Base-by-base conservation (phyloP, 1,139 yeast genomes). In the Geotrichum klebahnii region DNA sequence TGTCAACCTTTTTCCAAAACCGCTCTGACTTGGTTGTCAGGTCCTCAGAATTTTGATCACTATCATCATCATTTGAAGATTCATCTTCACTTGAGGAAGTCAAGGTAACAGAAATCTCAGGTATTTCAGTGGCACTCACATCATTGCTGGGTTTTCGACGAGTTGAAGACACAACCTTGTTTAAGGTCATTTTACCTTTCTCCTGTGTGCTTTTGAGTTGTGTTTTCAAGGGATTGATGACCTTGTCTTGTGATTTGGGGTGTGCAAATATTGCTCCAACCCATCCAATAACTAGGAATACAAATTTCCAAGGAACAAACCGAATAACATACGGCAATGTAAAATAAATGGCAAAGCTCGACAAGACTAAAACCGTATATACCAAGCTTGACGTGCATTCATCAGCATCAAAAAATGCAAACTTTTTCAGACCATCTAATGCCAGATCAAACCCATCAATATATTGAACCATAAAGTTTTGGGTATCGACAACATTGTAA, bases 401-500 rank as follows among this genome's bases (percentile, higher is more conserved):
- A 59, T 83, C 90, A 61, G 83, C 80, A 54, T 75, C 74, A 64
- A 82, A 88, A 63, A 77, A 83, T 1, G 85, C 79, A 62, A 82
- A 80, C 54, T 79, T 80, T 24, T 71, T 67, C 24, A 85, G 71
- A 45, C 78, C 53, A 62, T 74, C 68, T 22, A 74, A 69, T 4
- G 78, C 53, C 32, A 73, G 71, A 66, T 88, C 94, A 73, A 82
- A 87, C 0, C 73, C 67, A n/a, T 70, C 66, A 9, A 84, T 80
- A 61, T 82, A 86, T 16, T 81, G 64, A n/a, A 81, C 65, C 88
- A 85, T 83, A 59, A 81, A 83, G 64, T 88, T 88, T 62, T 88
- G 96, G 51, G 88, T 72, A 67, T 88, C 96, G 0, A 95, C 86
- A 59, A 86, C 71, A 64, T 88, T 88, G 55, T 88, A 66, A 24